These are phyloP conservation scores for Limonium bicolor DNA, from an alignment of 148 eudicot genomes.

Conservation along the genomic window DNA sequence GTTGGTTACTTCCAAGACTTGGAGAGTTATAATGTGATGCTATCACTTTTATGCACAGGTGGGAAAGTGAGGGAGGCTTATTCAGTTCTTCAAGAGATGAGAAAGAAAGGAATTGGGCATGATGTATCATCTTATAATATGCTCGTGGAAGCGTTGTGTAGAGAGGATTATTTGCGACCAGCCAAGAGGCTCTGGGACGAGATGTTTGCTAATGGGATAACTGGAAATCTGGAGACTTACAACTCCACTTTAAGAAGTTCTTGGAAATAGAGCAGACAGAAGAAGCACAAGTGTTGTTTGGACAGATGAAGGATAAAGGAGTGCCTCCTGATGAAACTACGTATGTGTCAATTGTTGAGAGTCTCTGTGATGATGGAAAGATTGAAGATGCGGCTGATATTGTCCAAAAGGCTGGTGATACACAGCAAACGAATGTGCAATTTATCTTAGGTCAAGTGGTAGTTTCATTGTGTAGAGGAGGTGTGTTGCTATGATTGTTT, in stretches of 20 bases:
- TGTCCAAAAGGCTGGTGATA: slow-evolving; percentile 41
- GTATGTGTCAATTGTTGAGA: slow-evolving; percentile 35
- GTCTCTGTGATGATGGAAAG: slow-evolving; percentile 44
- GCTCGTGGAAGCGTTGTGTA: slow-evolving; percentile 79
- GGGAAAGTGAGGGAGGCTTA: slow-evolving; percentile 70
- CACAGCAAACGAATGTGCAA: slow-evolving; percentile 30
- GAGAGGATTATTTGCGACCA: slow-evolving; percentile 74
- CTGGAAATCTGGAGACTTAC: slow-evolving; percentile 49
- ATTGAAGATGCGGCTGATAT: slow-evolving; percentile 36
- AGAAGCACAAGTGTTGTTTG: slow-evolving; percentile 5
- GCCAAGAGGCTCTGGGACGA: slow-evolving; percentile 94
- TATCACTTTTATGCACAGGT: slow-evolving; percentile 47
- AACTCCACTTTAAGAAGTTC: slow-evolving; percentile 42
- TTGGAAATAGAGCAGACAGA: slow-evolving; percentile 5
- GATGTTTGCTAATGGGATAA: slow-evolving; percentile 67
- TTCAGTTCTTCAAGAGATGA: slow-evolving; percentile 55
- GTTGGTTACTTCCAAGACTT: slow-evolving; percentile 41
- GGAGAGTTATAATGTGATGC: slow-evolving; percentile 43
- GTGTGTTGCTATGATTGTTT: no score
- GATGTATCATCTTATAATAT: slow-evolving; percentile 53
- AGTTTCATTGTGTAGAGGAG: slow-evolving; percentile 53
- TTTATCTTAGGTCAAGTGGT: slow-evolving; percentile 28
- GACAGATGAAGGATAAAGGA: slow-evolving; percentile 16
- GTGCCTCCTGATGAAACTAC: slow-evolving; percentile 7
- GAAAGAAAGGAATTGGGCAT: slow-evolving; percentile 52